Percentiles rank a stretch among this genome's conserved stretches.
phyloP scores from a whole-genome alignment of 192 early-diverging fungal genomes.

The Coemansia sp. region DNA sequence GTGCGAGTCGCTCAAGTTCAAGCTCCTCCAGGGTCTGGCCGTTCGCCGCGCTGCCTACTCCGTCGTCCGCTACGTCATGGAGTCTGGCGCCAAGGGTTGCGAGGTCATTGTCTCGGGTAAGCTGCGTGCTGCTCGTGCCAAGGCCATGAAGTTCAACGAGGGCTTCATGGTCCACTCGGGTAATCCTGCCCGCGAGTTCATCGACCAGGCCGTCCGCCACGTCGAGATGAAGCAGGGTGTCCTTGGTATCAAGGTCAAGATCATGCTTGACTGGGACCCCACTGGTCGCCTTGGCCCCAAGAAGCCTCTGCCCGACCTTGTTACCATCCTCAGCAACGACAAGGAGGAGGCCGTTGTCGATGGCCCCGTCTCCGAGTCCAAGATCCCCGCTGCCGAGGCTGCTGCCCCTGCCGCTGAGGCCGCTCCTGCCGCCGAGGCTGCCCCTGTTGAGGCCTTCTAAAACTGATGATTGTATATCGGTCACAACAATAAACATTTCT shows the following conservation, averaged over 20 bases:
- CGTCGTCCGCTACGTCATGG: constrained; percentile 98
- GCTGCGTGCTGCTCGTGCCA: constrained; percentile 99
- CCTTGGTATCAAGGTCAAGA: constrained; percentile 99
- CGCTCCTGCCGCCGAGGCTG: constrained; percentile 31
- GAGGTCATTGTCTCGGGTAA: constrained; percentile 99
- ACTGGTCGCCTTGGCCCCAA: constrained; percentile 91
- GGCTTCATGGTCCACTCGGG: constrained; percentile 99
- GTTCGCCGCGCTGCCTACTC: constrained; percentile 98
- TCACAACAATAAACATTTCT: constrained; percentile 5
- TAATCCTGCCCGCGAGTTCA: constrained; percentile 93
- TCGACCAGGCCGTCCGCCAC: constrained; percentile 95
- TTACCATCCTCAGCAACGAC: constrained; percentile 82
- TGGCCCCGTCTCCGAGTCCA: constrained; percentile 64
- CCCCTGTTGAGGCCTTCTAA: constrained; percentile 47
- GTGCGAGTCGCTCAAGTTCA: constrained; percentile 97
- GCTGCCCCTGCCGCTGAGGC: constrained; percentile 22
- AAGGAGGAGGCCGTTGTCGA: constrained; percentile 76
- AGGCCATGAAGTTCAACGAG: constrained; percentile 99
- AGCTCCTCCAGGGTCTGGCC: constrained; percentile 94
- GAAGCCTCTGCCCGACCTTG: constrained; percentile 91
- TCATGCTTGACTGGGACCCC: constrained; percentile 94
- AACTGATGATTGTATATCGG: constrained; percentile 24
- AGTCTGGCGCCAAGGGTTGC: constrained; percentile 98
- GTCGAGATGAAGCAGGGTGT: constrained; percentile 98
- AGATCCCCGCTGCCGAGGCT: constrained; percentile 34